Evolutionary conservation across 306 rosid species (phyloP).

Genomic region (Quercus rubra): DNA sequence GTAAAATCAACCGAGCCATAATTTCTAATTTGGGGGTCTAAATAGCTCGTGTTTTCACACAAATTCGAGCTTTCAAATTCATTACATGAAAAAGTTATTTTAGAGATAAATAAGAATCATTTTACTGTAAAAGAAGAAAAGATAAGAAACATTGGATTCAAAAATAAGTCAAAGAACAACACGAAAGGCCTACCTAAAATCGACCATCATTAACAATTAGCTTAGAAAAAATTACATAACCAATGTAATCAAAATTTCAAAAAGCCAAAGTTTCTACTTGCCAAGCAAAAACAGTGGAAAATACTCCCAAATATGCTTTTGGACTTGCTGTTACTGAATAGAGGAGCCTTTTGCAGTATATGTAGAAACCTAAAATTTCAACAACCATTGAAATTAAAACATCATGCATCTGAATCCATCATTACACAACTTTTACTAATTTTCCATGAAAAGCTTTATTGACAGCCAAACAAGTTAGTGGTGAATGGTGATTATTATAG

Average conservation of each 20-base stretch:
- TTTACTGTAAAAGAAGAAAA: not conserved
- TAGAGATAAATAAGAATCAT: not conserved
- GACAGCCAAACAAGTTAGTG: not conserved
- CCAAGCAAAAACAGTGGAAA: constrained; percentile 69
- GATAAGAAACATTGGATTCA: not conserved
- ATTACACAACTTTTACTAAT: too few species aligned
- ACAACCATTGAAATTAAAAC: not conserved
- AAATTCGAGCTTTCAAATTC: too few species aligned
- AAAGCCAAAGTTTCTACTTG: not conserved
- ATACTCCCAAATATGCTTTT: constrained; percentile 76
- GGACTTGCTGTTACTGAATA: constrained; percentile 82
- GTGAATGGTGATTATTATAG: not conserved
- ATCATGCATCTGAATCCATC: not conserved
- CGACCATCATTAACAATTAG: constrained; percentile 18
- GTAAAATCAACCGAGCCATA: too few species aligned
- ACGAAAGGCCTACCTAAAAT: constrained; percentile 73
- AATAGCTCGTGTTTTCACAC: too few species aligned
- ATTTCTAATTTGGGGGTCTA: too few species aligned
- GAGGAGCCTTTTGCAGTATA: constrained; percentile 90
- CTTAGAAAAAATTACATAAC: not conserved
- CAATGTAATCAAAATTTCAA: too few species aligned
- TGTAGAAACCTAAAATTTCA: constrained; percentile 61
- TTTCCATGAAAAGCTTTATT: not conserved
- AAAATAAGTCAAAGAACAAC: constrained; percentile 61
- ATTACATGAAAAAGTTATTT: too few species aligned